Evolutionary conservation across 1,139 yeast species (phyloP).

Genomic region (Geotrichum macrosporum): DNA sequence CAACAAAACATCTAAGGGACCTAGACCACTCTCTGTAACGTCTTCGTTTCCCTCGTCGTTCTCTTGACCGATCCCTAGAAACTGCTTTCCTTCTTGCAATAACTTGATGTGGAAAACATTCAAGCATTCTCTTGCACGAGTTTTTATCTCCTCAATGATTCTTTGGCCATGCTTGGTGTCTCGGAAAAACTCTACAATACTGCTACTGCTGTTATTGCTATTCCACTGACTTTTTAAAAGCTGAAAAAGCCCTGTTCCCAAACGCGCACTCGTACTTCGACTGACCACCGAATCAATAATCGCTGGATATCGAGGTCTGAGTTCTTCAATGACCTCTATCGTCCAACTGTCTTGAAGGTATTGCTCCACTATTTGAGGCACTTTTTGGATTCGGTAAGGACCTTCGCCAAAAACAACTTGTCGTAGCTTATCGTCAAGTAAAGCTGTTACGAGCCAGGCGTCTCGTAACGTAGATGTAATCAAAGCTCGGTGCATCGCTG

Average conservation of each 20-base stretch:
- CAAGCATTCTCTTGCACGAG: conserved; percentile 15
- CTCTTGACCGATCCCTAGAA: conserved; percentile 8
- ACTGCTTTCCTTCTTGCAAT: conserved; percentile 3
- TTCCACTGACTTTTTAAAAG: conserved; percentile 1
- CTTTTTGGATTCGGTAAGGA: conserved; percentile 9
- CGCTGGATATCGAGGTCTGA: conserved; percentile 19
- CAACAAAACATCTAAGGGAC: conserved; percentile 29
- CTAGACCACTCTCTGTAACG: conserved; percentile 18
- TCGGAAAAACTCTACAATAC: conserved; percentile 6
- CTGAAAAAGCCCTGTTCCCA: conserved; percentile 4
- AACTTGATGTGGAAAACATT: conserved; percentile 7
- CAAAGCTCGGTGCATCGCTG: conserved; percentile 28
- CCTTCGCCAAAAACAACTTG: conserved; percentile 21
- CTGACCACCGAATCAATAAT: conserved; percentile 12
- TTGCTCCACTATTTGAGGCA: conserved; percentile 15
- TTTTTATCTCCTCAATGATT: conserved; percentile 14
- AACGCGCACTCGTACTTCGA: neutral
- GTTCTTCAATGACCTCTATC: conserved; percentile 5
- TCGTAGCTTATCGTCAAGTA: conserved; percentile 22
- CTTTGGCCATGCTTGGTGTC: conserved; percentile 13
- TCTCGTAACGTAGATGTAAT: conserved; percentile 32
- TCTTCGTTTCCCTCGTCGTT: conserved; percentile 11
- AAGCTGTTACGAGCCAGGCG: conserved; percentile 34
- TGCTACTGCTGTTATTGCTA: conserved; percentile 4
- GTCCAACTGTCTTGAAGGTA: conserved; percentile 19